Base-by-base conservation (phyloP, 345 rosid genomes). In the Dipteronia dyeriana region DNA sequence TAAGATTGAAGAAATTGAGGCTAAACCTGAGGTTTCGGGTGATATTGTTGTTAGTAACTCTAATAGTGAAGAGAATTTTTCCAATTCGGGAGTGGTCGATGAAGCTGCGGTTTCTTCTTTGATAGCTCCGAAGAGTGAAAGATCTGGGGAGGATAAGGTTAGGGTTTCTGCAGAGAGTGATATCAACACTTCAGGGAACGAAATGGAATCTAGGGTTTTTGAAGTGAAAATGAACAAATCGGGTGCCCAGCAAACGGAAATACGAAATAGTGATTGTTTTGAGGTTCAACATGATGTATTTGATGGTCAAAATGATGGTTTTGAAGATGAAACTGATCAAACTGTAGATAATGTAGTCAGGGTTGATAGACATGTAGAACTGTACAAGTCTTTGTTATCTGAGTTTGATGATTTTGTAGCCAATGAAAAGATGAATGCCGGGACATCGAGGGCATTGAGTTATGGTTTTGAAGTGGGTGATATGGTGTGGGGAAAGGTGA, bases 401-500 rank as follows among this genome's bases (percentile, higher is more conserved):
- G 98, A 97, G 84, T 97, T 94, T 71, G 98, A 97, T 82, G 97
- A 92, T 73, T 94, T 87, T 38, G 92, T 94, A 29, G 97, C 98
- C 5, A 96, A 90, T 76, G 97, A 92, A 86, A 90, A 87, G 84
- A 73, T 82, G 77, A 87, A 85, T 76, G 80, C 78, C 6, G 94
- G 92, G 43, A 87, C 90, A 1, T 88, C 92, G 0, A 90, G 95
- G 85, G 94, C 97, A 1, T 78, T 85, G 85, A 92, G 89, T 75
- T 91, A 86, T 78, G 98, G 98, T 2, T 89, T 94, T 80, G 88
- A 92, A 76, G 90, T 97, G 29, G 98, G 99, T 49, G 99, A 94
- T 86, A 85, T 97, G 98, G 98, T 97, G 51, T 97, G 99, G 99
- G 99, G 98, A 22, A 94, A 94, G 76, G 99, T 97, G 67, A 97